Conservation (phyloP, 805 yeast genomes). For the Candida endomychidarum region DNA sequence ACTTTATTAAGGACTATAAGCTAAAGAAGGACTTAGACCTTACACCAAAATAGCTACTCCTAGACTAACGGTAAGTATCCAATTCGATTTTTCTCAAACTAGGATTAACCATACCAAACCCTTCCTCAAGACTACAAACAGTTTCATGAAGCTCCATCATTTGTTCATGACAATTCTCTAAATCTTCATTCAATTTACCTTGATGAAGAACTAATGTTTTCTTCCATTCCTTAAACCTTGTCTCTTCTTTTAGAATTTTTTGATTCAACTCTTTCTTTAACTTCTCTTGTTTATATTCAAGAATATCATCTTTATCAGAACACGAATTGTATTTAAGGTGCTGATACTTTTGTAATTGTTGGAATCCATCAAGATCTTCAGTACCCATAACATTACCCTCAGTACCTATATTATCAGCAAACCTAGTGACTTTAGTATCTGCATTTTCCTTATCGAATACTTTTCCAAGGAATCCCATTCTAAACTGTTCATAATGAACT, state of each 20-base stretch:
- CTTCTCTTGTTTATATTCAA: constrained; percentile 42
- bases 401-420: not conserved
- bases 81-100: constrained; percentile 8
- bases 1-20: too few species aligned
- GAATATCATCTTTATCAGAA: constrained; percentile 42
- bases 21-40: too few species aligned
- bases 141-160: constrained; percentile 36
- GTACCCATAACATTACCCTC: too few species aligned
- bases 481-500: constrained; percentile 67
- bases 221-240: constrained; percentile 63
- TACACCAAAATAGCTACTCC: too few species aligned
- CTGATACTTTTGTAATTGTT: constrained; percentile 35
- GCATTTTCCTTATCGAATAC: not conserved
- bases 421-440: not conserved
- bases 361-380: constrained; percentile 27
- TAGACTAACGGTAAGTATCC: constrained; percentile 3
- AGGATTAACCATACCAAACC: constrained; percentile 9
- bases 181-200: constrained; percentile 52
- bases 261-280: constrained; percentile 46
- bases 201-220: constrained; percentile 54
- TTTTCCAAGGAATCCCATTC: constrained; percentile 6
- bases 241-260: constrained; percentile 44
- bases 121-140: constrained; percentile 14
- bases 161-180: constrained; percentile 42
- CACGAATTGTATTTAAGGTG: not conserved